phyloP scores from a whole-genome alignment of 495 filamentous ascomycete species.

The Daldinia concentrica region DNA sequence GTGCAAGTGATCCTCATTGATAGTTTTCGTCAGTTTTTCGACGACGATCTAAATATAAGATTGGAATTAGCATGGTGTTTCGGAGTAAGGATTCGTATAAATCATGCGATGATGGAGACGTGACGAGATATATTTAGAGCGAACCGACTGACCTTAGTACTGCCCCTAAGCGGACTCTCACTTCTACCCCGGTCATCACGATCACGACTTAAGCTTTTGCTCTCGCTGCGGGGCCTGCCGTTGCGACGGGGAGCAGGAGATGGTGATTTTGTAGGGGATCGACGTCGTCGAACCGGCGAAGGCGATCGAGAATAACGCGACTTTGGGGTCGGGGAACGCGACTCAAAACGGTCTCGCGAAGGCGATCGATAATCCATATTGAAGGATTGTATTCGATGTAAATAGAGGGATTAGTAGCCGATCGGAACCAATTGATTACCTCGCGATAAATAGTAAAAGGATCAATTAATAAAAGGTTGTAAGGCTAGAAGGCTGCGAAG shows the following conservation, averaged over 20 bases:
- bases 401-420: not conserved
- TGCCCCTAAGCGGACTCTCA: constrained; percentile 47
- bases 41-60: constrained; percentile 77
- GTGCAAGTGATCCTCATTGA: constrained; percentile 83
- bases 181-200: constrained; percentile 50
- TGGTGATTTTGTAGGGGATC: constrained; percentile 42
- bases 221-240: constrained; percentile 44
- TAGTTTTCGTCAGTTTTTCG: constrained; percentile 95
- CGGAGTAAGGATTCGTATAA: not conserved
- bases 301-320: constrained; percentile 49
- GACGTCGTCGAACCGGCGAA: constrained; percentile 45
- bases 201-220: constrained; percentile 42
- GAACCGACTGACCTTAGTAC: constrained; percentile 49
- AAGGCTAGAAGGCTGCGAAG: not conserved
- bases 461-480: not conserved
- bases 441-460: not conserved
- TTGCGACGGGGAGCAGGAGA: constrained; percentile 43
- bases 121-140: constrained; percentile 4
- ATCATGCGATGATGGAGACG: not conserved
- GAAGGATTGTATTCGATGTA: not conserved
- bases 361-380: constrained; percentile 47
- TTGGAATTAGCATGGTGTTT: constrained; percentile 21
- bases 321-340: constrained; percentile 45
- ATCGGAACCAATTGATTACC: not conserved
- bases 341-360: constrained; percentile 42